A percentile compares a stretch with the other conserved stretches of the same genome.
Evolutionary conservation across 441 rosid genomes (phyloP).

Genomic region (Euphorbia schlechtendalii): DNA sequence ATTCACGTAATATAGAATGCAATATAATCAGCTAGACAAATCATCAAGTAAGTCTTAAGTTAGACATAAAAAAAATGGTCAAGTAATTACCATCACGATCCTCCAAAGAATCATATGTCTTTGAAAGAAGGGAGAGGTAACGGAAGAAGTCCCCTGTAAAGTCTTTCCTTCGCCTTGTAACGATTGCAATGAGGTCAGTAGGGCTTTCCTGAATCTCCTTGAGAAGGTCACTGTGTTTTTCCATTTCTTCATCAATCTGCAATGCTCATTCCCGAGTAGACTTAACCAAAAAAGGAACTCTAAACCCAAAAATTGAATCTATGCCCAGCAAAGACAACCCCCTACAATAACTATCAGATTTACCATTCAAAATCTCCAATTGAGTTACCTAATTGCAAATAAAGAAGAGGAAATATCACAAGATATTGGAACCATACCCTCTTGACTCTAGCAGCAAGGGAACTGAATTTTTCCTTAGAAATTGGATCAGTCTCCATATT

Average conservation of each 20-base stretch:
- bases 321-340: conserved; percentile 8
- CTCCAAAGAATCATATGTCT: conserved; percentile 60
- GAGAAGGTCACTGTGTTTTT: conserved; percentile 57
- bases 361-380: not conserved
- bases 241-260: conserved; percentile 96
- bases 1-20: not conserved
- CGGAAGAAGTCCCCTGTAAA: conserved; percentile 75
- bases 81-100: conserved; percentile 68
- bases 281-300: conserved; percentile 22
- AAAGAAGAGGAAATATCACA: conserved; percentile 2
- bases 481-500: conserved; percentile 47
- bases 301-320: conserved; percentile 25
- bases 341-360: not conserved
- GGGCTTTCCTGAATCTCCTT: conserved; percentile 77
- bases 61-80: conserved; percentile 8
- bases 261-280: conserved; percentile 39
- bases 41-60: conserved; percentile 1
- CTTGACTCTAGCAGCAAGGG: conserved; percentile 59
- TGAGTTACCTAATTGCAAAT: not conserved
- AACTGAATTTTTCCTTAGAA: conserved; percentile 44
- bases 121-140: conserved; percentile 52
- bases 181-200: conserved; percentile 66
- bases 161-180: conserved; percentile 63
- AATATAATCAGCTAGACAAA: not conserved
- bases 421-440: conserved; percentile 37